phyloP scores from a whole-genome alignment of 1,139 yeast genomes.

The Debaryomyces coudertii region DNA sequence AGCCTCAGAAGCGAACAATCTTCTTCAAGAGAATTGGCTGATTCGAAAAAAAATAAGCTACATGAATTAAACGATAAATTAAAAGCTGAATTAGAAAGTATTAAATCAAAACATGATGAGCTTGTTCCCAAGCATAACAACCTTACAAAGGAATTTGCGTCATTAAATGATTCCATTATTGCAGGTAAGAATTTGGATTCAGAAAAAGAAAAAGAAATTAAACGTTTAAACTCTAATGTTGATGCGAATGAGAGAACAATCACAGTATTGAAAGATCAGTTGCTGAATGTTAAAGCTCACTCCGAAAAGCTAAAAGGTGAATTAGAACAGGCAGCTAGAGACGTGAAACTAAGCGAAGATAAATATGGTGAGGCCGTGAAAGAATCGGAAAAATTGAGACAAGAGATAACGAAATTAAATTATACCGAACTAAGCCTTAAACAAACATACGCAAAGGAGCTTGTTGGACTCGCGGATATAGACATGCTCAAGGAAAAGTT shows the following conservation, averaged over 20 bases:
- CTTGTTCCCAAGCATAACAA: constrained; percentile 12
- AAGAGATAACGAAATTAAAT: constrained; percentile 6
- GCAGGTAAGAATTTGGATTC: neutral
- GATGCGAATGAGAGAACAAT: constrained; percentile 10
- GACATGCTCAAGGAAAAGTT: constrained; percentile 18
- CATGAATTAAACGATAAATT: constrained; percentile 15
- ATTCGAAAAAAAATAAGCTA: constrained; percentile 19
- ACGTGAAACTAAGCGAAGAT: neutral
- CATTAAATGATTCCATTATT: constrained; percentile 11
- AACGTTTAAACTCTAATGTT: constrained; percentile 9
- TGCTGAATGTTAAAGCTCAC: neutral
- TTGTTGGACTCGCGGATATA: constrained; percentile 12
- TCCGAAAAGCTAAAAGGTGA: neutral
- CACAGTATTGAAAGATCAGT: neutral
- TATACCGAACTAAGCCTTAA: neutral
- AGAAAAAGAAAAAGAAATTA: constrained; percentile 6
- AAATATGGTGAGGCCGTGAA: constrained; percentile 13
- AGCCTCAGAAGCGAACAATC: constrained; percentile 24
- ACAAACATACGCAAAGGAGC: constrained; percentile 12
- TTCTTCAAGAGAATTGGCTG: constrained; percentile 12
- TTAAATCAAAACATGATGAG: constrained; percentile 8
- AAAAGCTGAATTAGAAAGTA: constrained; percentile 13
- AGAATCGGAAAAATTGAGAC: constrained; percentile 18
- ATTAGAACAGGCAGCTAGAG: constrained; percentile 5
- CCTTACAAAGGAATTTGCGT: constrained; percentile 13